Percentiles rank a stretch among this genome's conserved stretches.
Evolutionary conservation across 2,329 filamentous ascomycete genomes (phyloP).

Genomic region (Cladophialophora chaetospira): DNA sequence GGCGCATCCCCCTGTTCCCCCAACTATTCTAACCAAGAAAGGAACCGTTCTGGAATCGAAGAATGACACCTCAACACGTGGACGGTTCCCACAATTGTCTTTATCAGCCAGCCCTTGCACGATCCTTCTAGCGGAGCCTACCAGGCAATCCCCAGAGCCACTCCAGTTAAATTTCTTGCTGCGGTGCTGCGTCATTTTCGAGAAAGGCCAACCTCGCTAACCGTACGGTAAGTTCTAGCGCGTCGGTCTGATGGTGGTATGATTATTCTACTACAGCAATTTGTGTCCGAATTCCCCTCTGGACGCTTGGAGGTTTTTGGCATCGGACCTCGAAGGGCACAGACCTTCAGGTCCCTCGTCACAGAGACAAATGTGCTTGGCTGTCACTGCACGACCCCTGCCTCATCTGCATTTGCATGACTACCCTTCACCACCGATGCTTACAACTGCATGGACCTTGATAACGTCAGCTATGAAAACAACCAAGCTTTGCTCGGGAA

Average conservation of each 20-base stretch:
- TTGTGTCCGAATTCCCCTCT: too few species aligned
- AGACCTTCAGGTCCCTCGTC: not conserved
- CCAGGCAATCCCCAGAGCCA: too few species aligned
- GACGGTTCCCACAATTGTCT: not conserved
- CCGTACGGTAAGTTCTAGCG: too few species aligned
- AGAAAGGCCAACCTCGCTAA: too few species aligned
- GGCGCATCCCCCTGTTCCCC: not conserved
- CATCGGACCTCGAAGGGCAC: too few species aligned
- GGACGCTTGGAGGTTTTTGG: too few species aligned
- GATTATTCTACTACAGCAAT: too few species aligned
- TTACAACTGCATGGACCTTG: constrained; percentile 3
- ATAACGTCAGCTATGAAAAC: constrained; percentile 11
- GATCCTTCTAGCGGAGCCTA: too few species aligned
- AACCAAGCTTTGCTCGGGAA: not conserved
- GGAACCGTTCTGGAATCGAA: constrained; percentile 12
- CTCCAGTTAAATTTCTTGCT: too few species aligned
- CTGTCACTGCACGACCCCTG: not conserved
- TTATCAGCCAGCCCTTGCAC: not conserved
- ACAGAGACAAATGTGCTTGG: not conserved
- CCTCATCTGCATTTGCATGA: not conserved
- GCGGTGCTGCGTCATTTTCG: too few species aligned
- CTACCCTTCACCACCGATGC: constrained; percentile 4
- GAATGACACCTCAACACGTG: constrained; percentile 9
- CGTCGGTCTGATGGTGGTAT: too few species aligned
- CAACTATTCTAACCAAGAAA: not conserved